Percentiles rank a stretch among this genome's conserved stretches.
Conservation (phyloP, 1,284 basidiomycete genomes). For the Cryptococcus maquisensis region DNA sequence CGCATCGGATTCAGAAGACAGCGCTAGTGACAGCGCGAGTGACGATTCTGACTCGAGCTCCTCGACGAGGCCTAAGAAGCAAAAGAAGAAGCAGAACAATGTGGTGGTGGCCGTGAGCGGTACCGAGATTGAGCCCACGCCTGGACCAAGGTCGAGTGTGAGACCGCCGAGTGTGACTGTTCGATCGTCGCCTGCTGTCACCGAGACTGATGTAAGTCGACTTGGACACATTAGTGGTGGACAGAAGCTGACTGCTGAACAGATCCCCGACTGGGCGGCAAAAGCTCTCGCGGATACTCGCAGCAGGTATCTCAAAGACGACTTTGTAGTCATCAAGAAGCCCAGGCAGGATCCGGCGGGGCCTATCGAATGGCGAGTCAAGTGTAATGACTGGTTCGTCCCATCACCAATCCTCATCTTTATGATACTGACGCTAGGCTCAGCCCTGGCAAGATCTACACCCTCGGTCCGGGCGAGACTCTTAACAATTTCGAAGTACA, state of each 20-base stretch:
- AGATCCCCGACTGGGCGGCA: conserved; percentile 68
- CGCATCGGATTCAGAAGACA: not conserved
- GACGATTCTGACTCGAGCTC: conserved; percentile 46
- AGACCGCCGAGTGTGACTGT: not conserved
- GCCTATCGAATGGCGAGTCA: conserved; percentile 80
- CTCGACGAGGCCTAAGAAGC: conserved; percentile 68
- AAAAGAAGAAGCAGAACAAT: conserved; percentile 86
- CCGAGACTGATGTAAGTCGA: conserved; percentile 9
- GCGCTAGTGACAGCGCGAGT: not conserved
- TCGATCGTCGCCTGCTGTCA: conserved; percentile 7
- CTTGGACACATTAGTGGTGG: not conserved
- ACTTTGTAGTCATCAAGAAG: conserved; percentile 67
- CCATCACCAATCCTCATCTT: not conserved
- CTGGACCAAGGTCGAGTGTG: no score
- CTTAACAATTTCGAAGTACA: conserved; percentile 91
- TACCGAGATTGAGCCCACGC: no score
- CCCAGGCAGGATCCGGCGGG: conserved; percentile 53
- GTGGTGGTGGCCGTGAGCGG: conserved; percentile 81
- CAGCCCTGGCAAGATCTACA: conserved; percentile 68
- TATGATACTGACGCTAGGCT: not conserved
- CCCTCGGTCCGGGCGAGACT: conserved; percentile 83
- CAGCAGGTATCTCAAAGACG: conserved; percentile 72
- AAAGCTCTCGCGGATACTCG: conserved; percentile 63
- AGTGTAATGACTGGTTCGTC: conserved; percentile 75
- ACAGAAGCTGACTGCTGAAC: not conserved